phyloP scores from a whole-genome alignment of 140 eudicot species.

The Flaveria floridana region DNA sequence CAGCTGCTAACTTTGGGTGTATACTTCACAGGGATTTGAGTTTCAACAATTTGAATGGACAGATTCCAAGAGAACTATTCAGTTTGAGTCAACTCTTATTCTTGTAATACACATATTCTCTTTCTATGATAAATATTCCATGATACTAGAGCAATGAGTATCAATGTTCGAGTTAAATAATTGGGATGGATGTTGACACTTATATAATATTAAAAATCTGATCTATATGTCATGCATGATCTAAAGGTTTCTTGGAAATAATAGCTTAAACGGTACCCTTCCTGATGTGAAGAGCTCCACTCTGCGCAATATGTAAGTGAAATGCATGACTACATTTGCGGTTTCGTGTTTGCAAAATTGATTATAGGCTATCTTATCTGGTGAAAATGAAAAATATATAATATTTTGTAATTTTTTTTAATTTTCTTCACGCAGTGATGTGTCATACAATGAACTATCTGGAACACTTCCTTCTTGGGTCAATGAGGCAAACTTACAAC shows the following conservation, averaged over 20 bases:
- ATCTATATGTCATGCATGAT: background rate
- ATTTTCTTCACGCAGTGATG: conserved; percentile 56
- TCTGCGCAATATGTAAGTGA: conserved; percentile 51
- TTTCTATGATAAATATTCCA: background rate
- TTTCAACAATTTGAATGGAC: conserved; percentile 67
- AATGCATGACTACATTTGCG: conserved; percentile 3
- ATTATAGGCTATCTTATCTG: background rate
- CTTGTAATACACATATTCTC: conserved; percentile 45
- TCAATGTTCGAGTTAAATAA: background rate
- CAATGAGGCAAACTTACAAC: conserved; percentile 43
- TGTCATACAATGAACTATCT: conserved; percentile 71
- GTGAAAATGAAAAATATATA: background rate
- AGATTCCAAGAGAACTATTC: conserved; percentile 57
- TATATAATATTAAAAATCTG: background rate
- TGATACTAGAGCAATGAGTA: conserved; percentile 10
- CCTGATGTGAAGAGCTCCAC: conserved; percentile 47
- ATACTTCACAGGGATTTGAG: conserved; percentile 65
- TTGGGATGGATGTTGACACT: background rate
- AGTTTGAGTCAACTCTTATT: conserved; percentile 38
- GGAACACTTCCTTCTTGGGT: conserved; percentile 77
- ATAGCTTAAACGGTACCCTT: conserved; percentile 62
- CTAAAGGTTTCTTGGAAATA: conserved; percentile 71
- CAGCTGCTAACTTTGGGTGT: conserved; percentile 16
- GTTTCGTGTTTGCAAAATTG: conserved; percentile 3
- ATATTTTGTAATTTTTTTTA: background rate